Percentiles rank a stretch among this genome's conserved stretches.
Conservation (phyloP, 1,284 basidiomycete species). For the Malassezia nana region DNA sequence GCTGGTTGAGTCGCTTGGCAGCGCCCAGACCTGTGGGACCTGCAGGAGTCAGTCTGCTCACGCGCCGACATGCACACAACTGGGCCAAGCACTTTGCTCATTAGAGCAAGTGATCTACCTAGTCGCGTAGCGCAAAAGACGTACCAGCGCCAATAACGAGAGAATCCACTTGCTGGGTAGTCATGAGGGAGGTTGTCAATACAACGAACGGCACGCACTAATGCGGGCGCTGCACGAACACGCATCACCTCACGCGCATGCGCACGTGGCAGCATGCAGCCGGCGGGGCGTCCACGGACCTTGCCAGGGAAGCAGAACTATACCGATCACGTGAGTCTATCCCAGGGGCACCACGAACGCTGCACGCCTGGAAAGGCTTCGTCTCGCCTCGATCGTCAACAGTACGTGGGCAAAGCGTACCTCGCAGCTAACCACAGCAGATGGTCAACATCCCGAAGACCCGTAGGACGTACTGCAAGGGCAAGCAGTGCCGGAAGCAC, state of each 20-base stretch:
- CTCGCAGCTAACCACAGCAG: slow-evolving; percentile 6
- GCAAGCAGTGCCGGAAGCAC: slow-evolving; percentile 96
- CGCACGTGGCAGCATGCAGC: slow-evolving; percentile 1
- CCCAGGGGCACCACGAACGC: neutral
- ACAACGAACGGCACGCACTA: neutral
- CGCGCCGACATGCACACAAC: neutral
- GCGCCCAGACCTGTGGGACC: slow-evolving; percentile 53
- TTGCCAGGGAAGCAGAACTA: neutral
- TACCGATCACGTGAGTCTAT: slow-evolving; percentile 4
- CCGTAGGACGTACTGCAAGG: slow-evolving; percentile 76
- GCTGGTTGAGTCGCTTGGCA: slow-evolving; percentile 53
- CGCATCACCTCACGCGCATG: neutral
- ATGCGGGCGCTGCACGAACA: neutral
- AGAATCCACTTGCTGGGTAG: slow-evolving; percentile 33
- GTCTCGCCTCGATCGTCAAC: slow-evolving; percentile 15
- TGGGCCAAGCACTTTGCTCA: neutral
- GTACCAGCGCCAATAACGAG: slow-evolving; percentile 46
- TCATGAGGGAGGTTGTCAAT: slow-evolving; percentile 4
- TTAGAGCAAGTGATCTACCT: neutral
- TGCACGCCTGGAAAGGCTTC: neutral
- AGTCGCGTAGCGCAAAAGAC: neutral
- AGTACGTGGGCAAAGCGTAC: neutral
- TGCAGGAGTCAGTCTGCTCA: neutral
- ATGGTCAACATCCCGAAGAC: slow-evolving; percentile 51
- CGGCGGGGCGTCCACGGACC: neutral